Evolutionary conservation across 768 basidiomycete species (phyloP).

Genomic region (Punctularia strigosozonata): DNA sequence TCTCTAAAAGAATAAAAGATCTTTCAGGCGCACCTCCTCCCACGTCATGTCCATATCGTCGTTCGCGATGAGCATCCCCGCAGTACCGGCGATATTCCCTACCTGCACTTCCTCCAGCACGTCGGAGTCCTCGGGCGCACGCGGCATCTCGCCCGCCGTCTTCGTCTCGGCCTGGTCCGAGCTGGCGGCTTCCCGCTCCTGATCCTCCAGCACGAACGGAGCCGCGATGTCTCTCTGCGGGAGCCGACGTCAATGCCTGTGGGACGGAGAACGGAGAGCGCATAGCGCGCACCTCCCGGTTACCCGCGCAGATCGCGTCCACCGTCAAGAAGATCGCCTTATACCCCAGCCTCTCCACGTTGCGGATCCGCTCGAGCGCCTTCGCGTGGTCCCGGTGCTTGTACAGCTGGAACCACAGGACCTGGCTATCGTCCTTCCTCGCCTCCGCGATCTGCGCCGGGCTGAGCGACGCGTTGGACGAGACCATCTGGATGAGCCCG

Average conservation of each 20-base stretch:
- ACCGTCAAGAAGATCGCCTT: slow-evolving; percentile 89
- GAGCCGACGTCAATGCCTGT: too few relatives aligned
- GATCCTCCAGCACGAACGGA: slow-evolving; percentile 44
- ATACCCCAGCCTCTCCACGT: slow-evolving; percentile 65
- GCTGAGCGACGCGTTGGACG: slow-evolving; percentile 65
- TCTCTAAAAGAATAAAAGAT: not conserved
- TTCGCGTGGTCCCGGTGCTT: slow-evolving; percentile 58
- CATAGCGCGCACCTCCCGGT: too few relatives aligned
- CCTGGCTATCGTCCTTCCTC: slow-evolving; percentile 34
- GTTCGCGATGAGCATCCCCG: slow-evolving; percentile 51
- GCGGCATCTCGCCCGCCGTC: slow-evolving; percentile 13
- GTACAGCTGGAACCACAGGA: slow-evolving; percentile 79
- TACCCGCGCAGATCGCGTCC: slow-evolving; percentile 75
- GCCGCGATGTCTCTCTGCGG: slow-evolving; percentile 54
- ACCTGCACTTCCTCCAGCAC: slow-evolving; percentile 20
- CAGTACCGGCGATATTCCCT: slow-evolving; percentile 45
- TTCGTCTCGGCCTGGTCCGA: slow-evolving; percentile 13
- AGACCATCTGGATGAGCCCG: slow-evolving; percentile 79
- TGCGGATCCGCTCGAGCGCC: slow-evolving; percentile 59
- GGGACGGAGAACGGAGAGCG: too few relatives aligned
- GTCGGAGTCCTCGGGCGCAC: slow-evolving; percentile 15
- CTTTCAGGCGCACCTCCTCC: slow-evolving; percentile 42
- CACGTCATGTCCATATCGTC: slow-evolving; percentile 73
- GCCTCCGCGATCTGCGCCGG: slow-evolving; percentile 48
- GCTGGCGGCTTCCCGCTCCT: slow-evolving; percentile 27